phyloP scores from a whole-genome alignment of 768 basidiomycete genomes.

The Polyporus arcularius region DNA sequence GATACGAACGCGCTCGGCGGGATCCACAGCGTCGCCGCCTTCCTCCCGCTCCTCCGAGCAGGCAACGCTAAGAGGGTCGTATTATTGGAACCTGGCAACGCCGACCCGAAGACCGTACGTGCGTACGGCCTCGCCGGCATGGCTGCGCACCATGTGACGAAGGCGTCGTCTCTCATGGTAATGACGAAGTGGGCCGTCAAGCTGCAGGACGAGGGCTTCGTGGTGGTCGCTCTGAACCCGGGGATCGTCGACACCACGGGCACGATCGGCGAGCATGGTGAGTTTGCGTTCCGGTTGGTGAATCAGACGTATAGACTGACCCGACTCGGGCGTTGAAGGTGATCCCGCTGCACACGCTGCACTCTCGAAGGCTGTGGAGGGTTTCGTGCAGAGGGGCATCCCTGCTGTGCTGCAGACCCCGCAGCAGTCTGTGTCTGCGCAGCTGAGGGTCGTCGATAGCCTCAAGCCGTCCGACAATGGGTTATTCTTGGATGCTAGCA shows the following conservation, averaged over 20 bases:
- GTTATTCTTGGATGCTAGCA: too few species aligned
- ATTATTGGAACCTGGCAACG: constrained; percentile 32
- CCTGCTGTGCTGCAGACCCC: neutral
- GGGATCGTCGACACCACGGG: constrained; percentile 36
- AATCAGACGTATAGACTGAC: too few species aligned
- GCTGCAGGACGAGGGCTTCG: constrained; percentile 33
- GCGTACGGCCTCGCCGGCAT: neutral
- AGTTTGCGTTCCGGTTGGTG: neutral
- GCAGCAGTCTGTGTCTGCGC: constrained; percentile 4
- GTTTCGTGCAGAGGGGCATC: neutral
- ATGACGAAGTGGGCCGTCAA: constrained; percentile 38
- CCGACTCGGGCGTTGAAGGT: too few species aligned
- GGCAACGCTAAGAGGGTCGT: constrained; percentile 38
- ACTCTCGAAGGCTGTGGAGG: constrained; percentile 12
- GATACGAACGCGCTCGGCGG: constrained; percentile 39
- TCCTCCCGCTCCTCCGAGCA: constrained; percentile 40
- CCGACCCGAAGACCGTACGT: constrained; percentile 29
- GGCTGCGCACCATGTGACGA: constrained; percentile 37
- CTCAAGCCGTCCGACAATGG: neutral
- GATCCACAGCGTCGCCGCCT: constrained; percentile 35
- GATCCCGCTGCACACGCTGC: too few species aligned
- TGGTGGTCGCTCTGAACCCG: constrained; percentile 36
- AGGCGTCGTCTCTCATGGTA: constrained; percentile 39
- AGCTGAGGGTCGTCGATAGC: neutral
- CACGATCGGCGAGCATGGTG: neutral